Percentiles rank a stretch among this genome's conserved stretches.
Evolutionary conservation across 179 eudicot species (phyloP).

Genomic region (Sideroxylon spinosum): DNA sequence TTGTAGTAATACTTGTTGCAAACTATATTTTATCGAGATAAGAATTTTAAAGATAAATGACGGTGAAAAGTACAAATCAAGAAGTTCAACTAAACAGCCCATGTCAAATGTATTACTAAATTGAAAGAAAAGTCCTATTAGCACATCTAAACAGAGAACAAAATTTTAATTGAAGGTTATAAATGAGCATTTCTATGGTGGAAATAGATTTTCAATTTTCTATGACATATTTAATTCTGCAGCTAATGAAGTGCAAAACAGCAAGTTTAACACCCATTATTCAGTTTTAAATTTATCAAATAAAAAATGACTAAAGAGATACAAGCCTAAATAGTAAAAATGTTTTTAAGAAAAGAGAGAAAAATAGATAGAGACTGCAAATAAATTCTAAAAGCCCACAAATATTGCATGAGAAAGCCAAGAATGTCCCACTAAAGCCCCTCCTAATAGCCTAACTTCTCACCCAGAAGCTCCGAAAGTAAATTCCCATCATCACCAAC

Average conservation of each 20-base stretch:
- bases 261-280: background rate
- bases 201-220: background rate
- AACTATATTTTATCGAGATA: constrained; percentile 29
- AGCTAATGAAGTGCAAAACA: background rate
- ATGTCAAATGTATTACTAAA: constrained; percentile 1
- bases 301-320: background rate
- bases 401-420: too few species aligned
- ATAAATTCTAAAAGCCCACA: too few species aligned
- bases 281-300: background rate
- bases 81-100: constrained; percentile 7
- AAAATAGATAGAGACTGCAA: constrained; percentile 1
- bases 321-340: background rate
- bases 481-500: too few species aligned
- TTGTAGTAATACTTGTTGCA: constrained; percentile 66
- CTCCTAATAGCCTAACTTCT: too few species aligned
- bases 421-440: too few species aligned
- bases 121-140: background rate
- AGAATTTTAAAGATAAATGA: background rate
- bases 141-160: background rate
- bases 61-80: background rate
- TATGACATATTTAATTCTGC: background rate
- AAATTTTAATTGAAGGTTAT: background rate
- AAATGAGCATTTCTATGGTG: background rate
- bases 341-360: background rate
- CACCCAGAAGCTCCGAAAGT: too few species aligned